phyloP scores from a whole-genome alignment of 2,329 filamentous ascomycete species.

The Stachybotrys chartarum region DNA sequence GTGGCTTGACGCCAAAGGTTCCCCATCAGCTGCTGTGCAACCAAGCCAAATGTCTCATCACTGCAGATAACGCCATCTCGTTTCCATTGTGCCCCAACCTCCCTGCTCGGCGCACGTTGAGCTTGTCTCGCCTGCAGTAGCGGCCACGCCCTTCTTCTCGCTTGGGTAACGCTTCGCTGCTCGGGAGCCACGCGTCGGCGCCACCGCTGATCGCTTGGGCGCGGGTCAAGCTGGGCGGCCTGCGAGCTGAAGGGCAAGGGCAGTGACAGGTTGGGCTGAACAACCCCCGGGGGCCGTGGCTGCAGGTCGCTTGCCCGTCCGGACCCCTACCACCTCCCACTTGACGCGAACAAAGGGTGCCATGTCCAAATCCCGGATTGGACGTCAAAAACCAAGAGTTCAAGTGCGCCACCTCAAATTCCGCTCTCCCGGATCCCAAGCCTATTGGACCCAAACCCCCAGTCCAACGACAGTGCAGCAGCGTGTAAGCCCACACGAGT shows the following conservation, averaged over 20 bases:
- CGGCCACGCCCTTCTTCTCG: neutral
- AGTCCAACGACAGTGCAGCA: too few species aligned
- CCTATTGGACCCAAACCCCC: neutral
- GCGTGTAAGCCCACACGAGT: too few species aligned
- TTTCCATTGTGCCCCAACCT: neutral
- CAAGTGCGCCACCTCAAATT: neutral
- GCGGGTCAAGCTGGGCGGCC: too few species aligned
- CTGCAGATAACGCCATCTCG: neutral
- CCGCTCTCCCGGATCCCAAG: neutral
- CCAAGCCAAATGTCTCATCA: neutral
- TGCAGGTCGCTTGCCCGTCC: too few species aligned
- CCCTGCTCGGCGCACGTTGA: neutral
- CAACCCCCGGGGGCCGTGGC: too few species aligned
- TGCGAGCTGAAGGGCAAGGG: too few species aligned
- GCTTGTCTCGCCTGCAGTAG: neutral
- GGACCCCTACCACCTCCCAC: too few species aligned
- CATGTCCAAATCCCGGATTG: too few species aligned
- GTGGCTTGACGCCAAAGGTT: too few species aligned
- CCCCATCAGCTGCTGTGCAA: neutral
- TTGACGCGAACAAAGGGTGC: too few species aligned
- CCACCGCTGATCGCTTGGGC: neutral
- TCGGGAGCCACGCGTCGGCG: neutral
- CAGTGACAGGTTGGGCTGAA: too few species aligned
- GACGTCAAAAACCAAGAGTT: neutral
- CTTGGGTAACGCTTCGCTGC: neutral